Evolutionary conservation across 169 alveolate species (phyloP), one percentile per base, ranked within the genome.

Genomic region (Neospora caninum): DNA sequence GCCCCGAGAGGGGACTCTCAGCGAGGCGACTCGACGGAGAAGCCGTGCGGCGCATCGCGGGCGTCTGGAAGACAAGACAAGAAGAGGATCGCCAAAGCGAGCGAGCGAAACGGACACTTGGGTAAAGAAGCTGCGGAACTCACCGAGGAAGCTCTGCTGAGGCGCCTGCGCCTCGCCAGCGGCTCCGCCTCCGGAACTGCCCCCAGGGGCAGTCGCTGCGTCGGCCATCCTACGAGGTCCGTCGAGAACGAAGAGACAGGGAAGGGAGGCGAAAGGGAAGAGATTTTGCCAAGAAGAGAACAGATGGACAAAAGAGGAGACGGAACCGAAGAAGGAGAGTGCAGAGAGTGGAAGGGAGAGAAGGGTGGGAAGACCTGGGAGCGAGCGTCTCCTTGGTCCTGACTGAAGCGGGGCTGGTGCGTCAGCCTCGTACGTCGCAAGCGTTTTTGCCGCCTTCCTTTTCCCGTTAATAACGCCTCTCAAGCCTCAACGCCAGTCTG

Each of bases 81-180:
- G 27, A 18, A 53, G 18, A 18, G 64, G 27, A 10, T 10, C 27
- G 27, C 64, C 27, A 7, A 10, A 7, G 18, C 64, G 18, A 10
- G 64, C 64, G 64, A 53, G 64, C 27, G 18, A 18, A 18, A 18
- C 64, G 64, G 64, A 27, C 80, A 22, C 36, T 16, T 34, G 38
- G 80, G 31, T 27, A 22, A 16, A 7, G 38, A 27, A 27, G 41
- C 9, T 22, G n/a, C n/a, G n/a, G 38, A n/a, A 73, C 84, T 22
- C n/a, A 73, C 84, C 43, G 4, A 73, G 84, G 43, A 73, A 73
- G 84, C 49, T 34, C 84, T 73, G 84, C 42, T 73, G 84, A 16
- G 39, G 84, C 38, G 84, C 49, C 84, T 73, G 84, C 45, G 39
- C 25, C 31, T 73, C 27, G 25, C 43, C 49, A 0, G 39, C 84